Base-by-base conservation (phyloP, 768 basidiomycete species). In the Pleurotus djamor region DNA sequence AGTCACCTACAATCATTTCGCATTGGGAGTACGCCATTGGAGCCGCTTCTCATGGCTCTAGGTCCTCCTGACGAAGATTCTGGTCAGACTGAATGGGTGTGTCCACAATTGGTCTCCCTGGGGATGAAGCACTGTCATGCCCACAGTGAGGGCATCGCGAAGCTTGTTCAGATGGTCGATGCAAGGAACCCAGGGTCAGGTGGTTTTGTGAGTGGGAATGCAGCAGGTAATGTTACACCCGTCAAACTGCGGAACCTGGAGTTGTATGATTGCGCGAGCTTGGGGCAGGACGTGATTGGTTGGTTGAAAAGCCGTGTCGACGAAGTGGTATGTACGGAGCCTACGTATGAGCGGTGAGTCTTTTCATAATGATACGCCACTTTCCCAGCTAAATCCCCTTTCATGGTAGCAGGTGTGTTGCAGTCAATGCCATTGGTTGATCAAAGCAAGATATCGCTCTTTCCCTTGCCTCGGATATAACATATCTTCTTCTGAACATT, bases 111-210 rank as follows among this genome's bases (percentile, higher is more conserved):
- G 58, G 79, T 77, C 60, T 72, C 77, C 10, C 75, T 93, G 47
- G 80, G 81, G 32, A 74, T 92, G 79, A 81, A 83, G 63, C 80
- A 76, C 38, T 91, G 89, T 65, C 83, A 86, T 66, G 76, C 82
- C 21, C 86, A 87, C 64, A 78, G 77, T 35, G 88, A 89, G 52
- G 85, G 83, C 32, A 81, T 89, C 28, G 76, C 78, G 52, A 87
- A 86, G 71, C 79, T 92, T 16, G 87, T 92, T 28, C 82, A 83
- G 67, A 79, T 91, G 73, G 79, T 92, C 17, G 88, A 91, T 49
- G 81, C 82, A 58, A 76, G 90, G 54, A 92, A 92, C 67, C 90
- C 91, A 0, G 78, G 76, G 52, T 52, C 48, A 59, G 41, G 35
- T 32, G 44, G 35, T 9, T 61, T 56, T 35, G 56, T 52, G 28